These are phyloP conservation scores for Scleroderma bovista DNA, from an alignment of 768 basidiomycete genomes.

Conservation along the genomic window DNA sequence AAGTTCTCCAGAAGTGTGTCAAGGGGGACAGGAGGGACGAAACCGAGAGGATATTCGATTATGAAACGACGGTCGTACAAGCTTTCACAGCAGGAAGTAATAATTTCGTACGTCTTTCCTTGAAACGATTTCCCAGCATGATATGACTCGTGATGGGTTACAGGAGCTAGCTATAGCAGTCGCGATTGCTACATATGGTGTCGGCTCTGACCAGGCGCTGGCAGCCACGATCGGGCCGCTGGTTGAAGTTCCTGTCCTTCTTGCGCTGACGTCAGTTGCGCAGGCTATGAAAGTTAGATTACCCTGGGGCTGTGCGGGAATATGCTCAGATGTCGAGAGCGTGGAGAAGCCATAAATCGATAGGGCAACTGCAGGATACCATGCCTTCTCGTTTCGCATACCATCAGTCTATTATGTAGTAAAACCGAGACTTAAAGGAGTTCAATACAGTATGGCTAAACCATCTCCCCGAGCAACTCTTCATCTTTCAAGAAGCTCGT, in stretches of 20 bases:
- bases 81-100: slow-evolving; percentile 78
- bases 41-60: slow-evolving; percentile 33
- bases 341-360: background rate
- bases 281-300: slow-evolving; percentile 39
- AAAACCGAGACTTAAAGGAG: too few species aligned
- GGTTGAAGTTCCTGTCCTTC: slow-evolving; percentile 76
- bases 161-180: slow-evolving; percentile 84
- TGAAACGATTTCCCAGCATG: too few species aligned
- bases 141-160: background rate
- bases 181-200: slow-evolving; percentile 71
- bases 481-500: too few species aligned
- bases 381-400: too few species aligned
- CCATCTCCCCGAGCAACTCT: too few species aligned
- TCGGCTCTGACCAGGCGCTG: slow-evolving; percentile 71
- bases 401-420: too few species aligned
- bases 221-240: slow-evolving; percentile 77
- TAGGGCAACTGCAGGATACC: too few species aligned
- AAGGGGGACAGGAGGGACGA: background rate
- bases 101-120: slow-evolving; percentile 51
- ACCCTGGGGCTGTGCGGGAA: slow-evolving; percentile 28
- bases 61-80: slow-evolving; percentile 72
- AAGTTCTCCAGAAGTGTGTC: slow-evolving; percentile 8
- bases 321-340: background rate
- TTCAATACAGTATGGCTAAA: too few species aligned
- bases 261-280: slow-evolving; percentile 63